A percentile compares a stretch with the other conserved stretches of the same genome.
Evolutionary conservation across 2,329 filamentous ascomycete species (phyloP).

Genomic region (Orbilia quercus): DNA sequence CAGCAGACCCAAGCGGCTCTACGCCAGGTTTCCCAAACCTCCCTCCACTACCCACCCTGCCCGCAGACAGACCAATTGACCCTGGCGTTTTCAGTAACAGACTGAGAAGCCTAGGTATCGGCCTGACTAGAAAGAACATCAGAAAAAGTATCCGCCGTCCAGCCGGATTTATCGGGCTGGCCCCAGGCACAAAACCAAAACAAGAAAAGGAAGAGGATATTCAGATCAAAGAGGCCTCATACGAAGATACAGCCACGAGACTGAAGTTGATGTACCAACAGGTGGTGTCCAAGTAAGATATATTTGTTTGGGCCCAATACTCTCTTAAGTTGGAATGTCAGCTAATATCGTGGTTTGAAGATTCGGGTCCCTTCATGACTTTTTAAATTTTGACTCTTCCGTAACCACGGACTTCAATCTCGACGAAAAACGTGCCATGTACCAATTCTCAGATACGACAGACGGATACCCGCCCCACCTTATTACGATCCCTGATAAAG

Average conservation of each 20-base stretch:
- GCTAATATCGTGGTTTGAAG: slow-evolving; percentile 3
- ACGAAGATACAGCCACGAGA: slow-evolving; percentile 28
- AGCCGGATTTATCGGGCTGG: slow-evolving; percentile 5
- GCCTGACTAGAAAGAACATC: slow-evolving; percentile 7
- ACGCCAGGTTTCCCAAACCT: background rate
- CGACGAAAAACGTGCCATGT: slow-evolving; percentile 10
- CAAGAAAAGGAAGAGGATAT: background rate
- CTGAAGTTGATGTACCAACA: slow-evolving; percentile 23
- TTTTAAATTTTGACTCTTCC: slow-evolving; percentile 25
- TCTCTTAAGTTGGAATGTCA: no score
- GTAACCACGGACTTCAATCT: slow-evolving; percentile 18
- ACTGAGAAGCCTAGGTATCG: slow-evolving; percentile 15
- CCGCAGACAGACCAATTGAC: slow-evolving; percentile 1
- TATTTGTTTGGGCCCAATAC: background rate
- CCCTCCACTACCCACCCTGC: background rate
- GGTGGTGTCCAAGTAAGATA: slow-evolving; percentile 22
- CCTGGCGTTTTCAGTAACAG: slow-evolving; percentile 30
- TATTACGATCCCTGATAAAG: slow-evolving; percentile 58
- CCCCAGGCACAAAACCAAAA: no score
- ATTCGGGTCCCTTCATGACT: slow-evolving; percentile 26
- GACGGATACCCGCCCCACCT: slow-evolving; percentile 61
- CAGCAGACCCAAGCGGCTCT: background rate
- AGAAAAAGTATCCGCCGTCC: background rate
- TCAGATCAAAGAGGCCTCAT: slow-evolving; percentile 4
- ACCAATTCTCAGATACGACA: slow-evolving; percentile 1